These are phyloP conservation scores for Penicillium goetzii DNA, from an alignment of 495 filamentous ascomycete species.

Conservation along the genomic window DNA sequence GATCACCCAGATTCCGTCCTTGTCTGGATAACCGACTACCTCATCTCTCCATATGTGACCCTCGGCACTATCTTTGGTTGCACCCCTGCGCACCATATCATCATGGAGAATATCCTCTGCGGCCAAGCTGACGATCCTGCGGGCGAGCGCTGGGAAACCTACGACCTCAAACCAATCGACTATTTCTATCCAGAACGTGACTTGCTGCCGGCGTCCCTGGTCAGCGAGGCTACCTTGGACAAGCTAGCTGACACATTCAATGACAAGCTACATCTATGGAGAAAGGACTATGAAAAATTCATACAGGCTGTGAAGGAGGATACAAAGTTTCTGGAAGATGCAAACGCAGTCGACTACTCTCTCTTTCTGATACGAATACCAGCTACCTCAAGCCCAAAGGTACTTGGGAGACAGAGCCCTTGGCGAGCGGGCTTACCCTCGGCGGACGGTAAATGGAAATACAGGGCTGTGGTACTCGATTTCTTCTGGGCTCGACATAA, in stretches of 20 bases:
- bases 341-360: constrained; percentile 71
- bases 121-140: constrained; percentile 50
- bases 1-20: constrained; percentile 59
- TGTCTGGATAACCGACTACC: constrained; percentile 70
- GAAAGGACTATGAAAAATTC: constrained; percentile 54
- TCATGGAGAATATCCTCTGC: constrained; percentile 73
- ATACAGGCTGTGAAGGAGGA: constrained; percentile 55
- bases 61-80: constrained; percentile 58
- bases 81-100: constrained; percentile 66
- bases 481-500: constrained; percentile 77
- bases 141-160: constrained; percentile 62
- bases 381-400: constrained; percentile 34
- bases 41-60: constrained; percentile 55
- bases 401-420: constrained; percentile 35
- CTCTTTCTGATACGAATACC: constrained; percentile 66
- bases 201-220: constrained; percentile 59
- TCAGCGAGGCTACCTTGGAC: constrained; percentile 60
- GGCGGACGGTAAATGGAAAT: constrained; percentile 64
- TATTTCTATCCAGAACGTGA: constrained; percentile 77
- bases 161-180: constrained; percentile 70
- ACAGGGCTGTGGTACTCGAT: constrained; percentile 64
- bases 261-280: constrained; percentile 62
- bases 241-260: constrained; percentile 65
- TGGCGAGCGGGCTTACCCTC: constrained; percentile 63
- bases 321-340: constrained; percentile 59